phyloP scores from a whole-genome alignment of 1,284 basidiomycete species.

The Ceratobasidium sp. region DNA sequence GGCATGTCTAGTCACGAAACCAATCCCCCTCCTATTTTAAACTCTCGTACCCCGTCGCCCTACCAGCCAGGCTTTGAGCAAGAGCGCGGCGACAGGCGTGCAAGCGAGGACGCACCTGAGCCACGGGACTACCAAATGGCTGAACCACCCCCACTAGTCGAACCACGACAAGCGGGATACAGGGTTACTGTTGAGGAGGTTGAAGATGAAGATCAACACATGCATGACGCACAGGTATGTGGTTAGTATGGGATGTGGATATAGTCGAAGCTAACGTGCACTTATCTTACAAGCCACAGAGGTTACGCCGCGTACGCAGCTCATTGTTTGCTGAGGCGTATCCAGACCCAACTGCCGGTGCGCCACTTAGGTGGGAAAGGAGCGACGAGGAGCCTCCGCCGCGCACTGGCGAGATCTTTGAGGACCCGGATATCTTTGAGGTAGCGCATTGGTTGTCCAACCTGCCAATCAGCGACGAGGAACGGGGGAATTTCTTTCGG shows the following conservation, averaged over 20 bases:
- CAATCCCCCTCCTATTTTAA: too few species aligned
- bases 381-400: neutral
- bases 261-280: neutral
- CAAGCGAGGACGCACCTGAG: too few species aligned
- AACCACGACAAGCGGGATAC: neutral
- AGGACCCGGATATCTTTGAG: neutral
- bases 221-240: neutral
- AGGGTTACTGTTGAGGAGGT: neutral
- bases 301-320: neutral
- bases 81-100: too few species aligned
- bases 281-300: neutral
- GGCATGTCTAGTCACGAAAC: too few species aligned
- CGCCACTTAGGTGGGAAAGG: neutral
- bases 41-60: too few species aligned
- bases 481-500: too few species aligned
- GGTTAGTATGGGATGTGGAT: neutral
- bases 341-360: neutral
- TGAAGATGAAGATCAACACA: neutral
- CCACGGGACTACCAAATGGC: too few species aligned
- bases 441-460: slow-evolving; percentile 1
- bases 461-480: slow-evolving; percentile 12
- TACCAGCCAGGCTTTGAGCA: too few species aligned
- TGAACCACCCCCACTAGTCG: too few species aligned
- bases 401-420: neutral
- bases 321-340: neutral